A percentile compares a stretch with the other conserved stretches of the same genome.
Conservation (phyloP, 1,284 basidiomycete species). For the Golubevia pallescens region DNA sequence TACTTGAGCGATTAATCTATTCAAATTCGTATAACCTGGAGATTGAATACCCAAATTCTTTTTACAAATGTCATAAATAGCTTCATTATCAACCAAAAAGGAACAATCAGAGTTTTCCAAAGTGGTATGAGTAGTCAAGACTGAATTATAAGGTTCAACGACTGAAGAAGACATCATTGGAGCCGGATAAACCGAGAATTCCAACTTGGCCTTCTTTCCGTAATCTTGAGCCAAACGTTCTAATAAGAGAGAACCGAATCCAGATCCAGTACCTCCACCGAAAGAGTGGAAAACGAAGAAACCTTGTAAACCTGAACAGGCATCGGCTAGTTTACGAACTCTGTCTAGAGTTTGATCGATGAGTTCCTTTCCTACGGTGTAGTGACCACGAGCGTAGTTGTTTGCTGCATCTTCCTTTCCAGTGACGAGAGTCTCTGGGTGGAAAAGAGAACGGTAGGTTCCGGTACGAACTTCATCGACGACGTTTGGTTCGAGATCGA, state of each 20-base stretch:
- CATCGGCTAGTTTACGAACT: slow-evolving; percentile 63
- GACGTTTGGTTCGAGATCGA: slow-evolving; percentile 63
- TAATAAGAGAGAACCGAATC: slow-evolving; percentile 62
- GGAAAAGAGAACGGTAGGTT: slow-evolving; percentile 61
- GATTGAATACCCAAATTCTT: slow-evolving; percentile 59
- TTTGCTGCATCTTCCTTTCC: slow-evolving; percentile 65
- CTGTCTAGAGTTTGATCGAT: slow-evolving; percentile 64
- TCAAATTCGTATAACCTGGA: slow-evolving; percentile 62
- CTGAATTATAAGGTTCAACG: slow-evolving; percentile 65
- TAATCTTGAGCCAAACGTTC: slow-evolving; percentile 64
- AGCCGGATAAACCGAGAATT: slow-evolving; percentile 64
- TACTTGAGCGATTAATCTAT: slow-evolving; percentile 63
- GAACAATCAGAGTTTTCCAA: slow-evolving; percentile 65
- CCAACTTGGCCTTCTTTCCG: slow-evolving; percentile 64
- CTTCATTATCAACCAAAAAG: slow-evolving; percentile 65
- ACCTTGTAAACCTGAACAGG: slow-evolving; percentile 63
- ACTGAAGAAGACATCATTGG: slow-evolving; percentile 64
- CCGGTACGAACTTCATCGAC: slow-evolving; percentile 63
- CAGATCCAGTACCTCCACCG: slow-evolving; percentile 63
- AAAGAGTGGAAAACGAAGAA: slow-evolving; percentile 65
- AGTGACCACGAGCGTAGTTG: slow-evolving; percentile 65
- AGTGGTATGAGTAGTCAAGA: slow-evolving; percentile 64
- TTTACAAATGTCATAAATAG: slow-evolving; percentile 65
- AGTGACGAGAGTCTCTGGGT: slow-evolving; percentile 63
- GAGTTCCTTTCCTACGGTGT: slow-evolving; percentile 65